Conservation (phyloP, 1,284 basidiomycete genomes). For the Melampsora americana region DNA sequence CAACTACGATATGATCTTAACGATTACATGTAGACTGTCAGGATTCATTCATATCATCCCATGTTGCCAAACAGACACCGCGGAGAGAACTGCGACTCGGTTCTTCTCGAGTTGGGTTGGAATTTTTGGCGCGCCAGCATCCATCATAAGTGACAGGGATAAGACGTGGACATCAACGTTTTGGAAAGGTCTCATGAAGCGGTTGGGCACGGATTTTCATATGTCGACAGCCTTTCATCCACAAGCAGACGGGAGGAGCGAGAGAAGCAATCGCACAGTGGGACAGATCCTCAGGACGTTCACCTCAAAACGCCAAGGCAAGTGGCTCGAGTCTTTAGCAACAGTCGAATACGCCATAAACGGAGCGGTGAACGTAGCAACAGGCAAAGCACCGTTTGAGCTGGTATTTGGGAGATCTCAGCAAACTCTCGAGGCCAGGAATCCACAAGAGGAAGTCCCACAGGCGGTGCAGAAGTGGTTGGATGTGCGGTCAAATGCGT, state of each 20-base stretch:
- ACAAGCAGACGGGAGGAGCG: slow-evolving; percentile 51
- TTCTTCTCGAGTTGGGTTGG: slow-evolving; percentile 10
- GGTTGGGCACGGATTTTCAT: slow-evolving; percentile 46
- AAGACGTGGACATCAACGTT: slow-evolving; percentile 50
- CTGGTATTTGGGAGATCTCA: slow-evolving; percentile 34
- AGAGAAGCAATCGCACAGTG: slow-evolving; percentile 55
- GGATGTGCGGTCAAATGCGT: not conserved
- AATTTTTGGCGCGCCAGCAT: slow-evolving; percentile 46
- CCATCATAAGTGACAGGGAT: slow-evolving; percentile 49
- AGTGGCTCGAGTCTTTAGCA: slow-evolving; percentile 45
- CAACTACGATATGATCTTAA: slow-evolving; percentile 20
- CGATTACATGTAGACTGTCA: slow-evolving; percentile 10
- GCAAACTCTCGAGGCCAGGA: not conserved
- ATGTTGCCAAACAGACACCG: not conserved
- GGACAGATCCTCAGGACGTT: slow-evolving; percentile 46
- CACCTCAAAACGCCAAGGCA: slow-evolving; percentile 34
- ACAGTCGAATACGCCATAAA: slow-evolving; percentile 45
- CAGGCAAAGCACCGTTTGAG: slow-evolving; percentile 45
- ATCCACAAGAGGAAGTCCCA: not conserved
- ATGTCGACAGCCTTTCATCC: slow-evolving; percentile 50
- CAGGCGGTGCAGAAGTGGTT: not conserved
- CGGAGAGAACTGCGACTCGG: slow-evolving; percentile 7
- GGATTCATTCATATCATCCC: slow-evolving; percentile 9
- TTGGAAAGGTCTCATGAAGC: slow-evolving; percentile 48
- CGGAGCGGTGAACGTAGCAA: slow-evolving; percentile 45